phyloP scores from a whole-genome alignment of 805 yeast species.

The Ogataea philodendri region DNA sequence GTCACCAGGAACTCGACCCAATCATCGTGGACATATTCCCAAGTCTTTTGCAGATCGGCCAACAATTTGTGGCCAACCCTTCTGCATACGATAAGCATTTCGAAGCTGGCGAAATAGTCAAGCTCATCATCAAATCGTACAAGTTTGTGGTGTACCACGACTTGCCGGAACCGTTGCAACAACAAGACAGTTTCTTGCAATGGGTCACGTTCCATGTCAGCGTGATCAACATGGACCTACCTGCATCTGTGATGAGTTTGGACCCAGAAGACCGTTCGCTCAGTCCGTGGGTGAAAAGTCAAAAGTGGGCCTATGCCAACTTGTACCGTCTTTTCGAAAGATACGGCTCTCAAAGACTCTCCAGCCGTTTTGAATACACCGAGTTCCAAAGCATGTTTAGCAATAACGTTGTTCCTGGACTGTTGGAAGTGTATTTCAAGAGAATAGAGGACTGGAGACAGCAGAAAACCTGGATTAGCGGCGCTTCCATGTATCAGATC shows the following conservation, averaged over 20 bases:
- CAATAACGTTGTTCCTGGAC: conserved; percentile 66
- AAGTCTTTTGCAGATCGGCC: conserved; percentile 62
- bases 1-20: conserved; percentile 52
- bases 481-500: conserved; percentile 61
- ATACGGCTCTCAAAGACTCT: conserved; percentile 54
- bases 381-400: conserved; percentile 57
- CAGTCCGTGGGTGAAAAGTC: conserved; percentile 69
- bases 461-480: conserved; percentile 65
- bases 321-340: conserved; percentile 67
- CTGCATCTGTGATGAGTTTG: conserved; percentile 48
- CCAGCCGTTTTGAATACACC: conserved; percentile 52
- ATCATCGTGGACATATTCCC: conserved; percentile 68
- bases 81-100: conserved; percentile 23
- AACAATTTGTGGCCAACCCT: conserved; percentile 43
- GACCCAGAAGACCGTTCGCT: conserved; percentile 51
- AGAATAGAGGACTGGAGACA: conserved; percentile 75
- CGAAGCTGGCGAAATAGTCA: conserved; percentile 67
- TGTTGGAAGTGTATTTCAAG: conserved; percentile 59
- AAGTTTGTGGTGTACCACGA: conserved; percentile 81
- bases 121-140: conserved; percentile 70
- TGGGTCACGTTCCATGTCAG: conserved; percentile 81
- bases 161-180: conserved; percentile 67
- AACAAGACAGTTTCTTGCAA: conserved; percentile 45
- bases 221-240: conserved; percentile 59
- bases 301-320: conserved; percentile 88